Conservation (phyloP, 352 stramenopile species). For the Pythium aristosporum region DNA sequence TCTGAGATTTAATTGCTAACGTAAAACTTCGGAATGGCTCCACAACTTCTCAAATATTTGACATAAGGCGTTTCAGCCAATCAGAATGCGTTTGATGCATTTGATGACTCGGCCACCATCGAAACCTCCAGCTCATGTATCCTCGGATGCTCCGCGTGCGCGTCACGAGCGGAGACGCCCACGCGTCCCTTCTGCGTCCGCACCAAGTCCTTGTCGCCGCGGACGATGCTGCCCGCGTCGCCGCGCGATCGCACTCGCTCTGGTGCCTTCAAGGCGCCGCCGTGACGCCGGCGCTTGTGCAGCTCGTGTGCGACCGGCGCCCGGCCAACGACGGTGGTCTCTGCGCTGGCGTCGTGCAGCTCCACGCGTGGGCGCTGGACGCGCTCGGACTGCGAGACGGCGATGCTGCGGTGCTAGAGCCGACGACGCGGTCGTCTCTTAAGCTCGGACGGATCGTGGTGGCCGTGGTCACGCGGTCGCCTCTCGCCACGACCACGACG, state of each 20-base stretch:
- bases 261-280: conserved; percentile 27
- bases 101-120: too few relatives aligned
- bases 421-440: not conserved
- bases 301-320: conserved; percentile 38
- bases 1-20: too few relatives aligned
- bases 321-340: conserved; percentile 21
- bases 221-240: conserved; percentile 29
- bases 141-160: conserved; percentile 5
- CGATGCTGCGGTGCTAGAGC: not conserved
- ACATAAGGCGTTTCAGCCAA: too few relatives aligned
- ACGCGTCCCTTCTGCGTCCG: conserved; percentile 36
- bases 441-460: not conserved
- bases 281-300: conserved; percentile 21
- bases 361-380: conserved; percentile 56
- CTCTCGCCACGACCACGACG: conserved; percentile 31
- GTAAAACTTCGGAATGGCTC: too few relatives aligned
- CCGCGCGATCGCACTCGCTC: conserved; percentile 13
- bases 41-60: too few relatives aligned
- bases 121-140: too few relatives aligned
- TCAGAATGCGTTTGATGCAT: too few relatives aligned
- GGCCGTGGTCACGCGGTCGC: conserved; percentile 19
- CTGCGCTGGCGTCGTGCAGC: conserved; percentile 31
- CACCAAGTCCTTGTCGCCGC: conserved; percentile 47
- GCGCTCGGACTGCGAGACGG: conserved; percentile 23
- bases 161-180: conserved; percentile 26